These are phyloP conservation scores for Rhodotorula glutinis DNA, from an alignment of 1,284 basidiomycete species.

Conservation along the genomic window DNA sequence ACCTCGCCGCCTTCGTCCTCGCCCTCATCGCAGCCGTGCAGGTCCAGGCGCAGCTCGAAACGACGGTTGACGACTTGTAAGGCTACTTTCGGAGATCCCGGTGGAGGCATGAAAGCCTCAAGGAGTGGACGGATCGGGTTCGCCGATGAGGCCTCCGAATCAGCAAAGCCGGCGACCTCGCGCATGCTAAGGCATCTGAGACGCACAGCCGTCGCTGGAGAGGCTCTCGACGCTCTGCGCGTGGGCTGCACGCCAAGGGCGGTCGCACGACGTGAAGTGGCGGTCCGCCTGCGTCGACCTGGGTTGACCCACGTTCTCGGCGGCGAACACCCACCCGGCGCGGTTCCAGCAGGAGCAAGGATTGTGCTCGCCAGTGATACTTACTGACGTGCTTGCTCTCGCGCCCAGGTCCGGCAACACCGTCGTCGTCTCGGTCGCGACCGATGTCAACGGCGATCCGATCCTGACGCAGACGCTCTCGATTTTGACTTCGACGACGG, in stretches of 20 bases:
- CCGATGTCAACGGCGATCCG: slow-evolving; percentile 28
- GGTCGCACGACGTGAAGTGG: too few species aligned
- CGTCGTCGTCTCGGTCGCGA: slow-evolving; percentile 21
- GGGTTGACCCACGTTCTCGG: too few species aligned
- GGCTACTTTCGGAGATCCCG: background rate
- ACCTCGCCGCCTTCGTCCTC: background rate
- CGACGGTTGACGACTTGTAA: background rate
- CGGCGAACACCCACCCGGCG: too few species aligned
- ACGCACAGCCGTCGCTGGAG: too few species aligned
- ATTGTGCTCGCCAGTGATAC: background rate
- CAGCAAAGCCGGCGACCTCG: too few species aligned
- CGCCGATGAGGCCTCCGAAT: background rate
- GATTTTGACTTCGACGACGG: slow-evolving; percentile 15
- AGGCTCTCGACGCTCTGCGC: too few species aligned
- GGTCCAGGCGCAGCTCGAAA: background rate
- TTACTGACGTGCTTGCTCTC: background rate
- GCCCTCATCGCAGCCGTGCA: background rate
- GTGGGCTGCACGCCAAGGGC: too few species aligned
- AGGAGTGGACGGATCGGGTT: background rate
- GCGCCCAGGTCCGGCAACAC: slow-evolving; percentile 22
- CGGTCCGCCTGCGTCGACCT: too few species aligned
- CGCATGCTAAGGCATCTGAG: too few species aligned
- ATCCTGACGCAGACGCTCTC: slow-evolving; percentile 17
- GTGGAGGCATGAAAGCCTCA: background rate
- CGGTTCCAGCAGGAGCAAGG: too few species aligned